Evolutionary conservation across 176 grass and related monocot genomes (phyloP).

Genomic region (Oryza rufipogon): DNA sequence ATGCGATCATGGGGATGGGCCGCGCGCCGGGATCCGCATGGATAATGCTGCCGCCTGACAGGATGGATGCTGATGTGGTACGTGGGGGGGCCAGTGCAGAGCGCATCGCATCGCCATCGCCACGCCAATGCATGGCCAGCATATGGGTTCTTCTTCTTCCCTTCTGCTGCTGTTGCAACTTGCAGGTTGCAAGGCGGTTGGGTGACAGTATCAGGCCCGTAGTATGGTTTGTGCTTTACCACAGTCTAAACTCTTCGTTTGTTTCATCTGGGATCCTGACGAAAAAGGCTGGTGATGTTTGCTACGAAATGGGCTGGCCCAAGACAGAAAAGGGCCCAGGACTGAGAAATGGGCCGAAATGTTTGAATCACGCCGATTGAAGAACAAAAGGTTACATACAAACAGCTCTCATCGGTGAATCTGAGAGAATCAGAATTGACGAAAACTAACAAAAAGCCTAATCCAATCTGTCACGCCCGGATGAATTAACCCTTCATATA

Average conservation of each 20-base stretch:
- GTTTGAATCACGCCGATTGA: background rate
- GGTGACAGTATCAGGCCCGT: background rate
- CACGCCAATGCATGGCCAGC: background rate
- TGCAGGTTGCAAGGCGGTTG: constrained; percentile 16
- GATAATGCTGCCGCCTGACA: constrained; percentile 12
- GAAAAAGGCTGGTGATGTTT: background rate
- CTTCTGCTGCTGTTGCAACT: background rate
- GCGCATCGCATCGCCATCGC: background rate
- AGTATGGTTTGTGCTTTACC: background rate
- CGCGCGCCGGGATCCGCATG: background rate
- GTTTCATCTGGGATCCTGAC: background rate
- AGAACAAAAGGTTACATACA: background rate
- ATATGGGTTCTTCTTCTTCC: background rate
- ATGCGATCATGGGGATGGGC: background rate
- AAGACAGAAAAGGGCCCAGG: background rate
- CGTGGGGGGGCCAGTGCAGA: background rate
- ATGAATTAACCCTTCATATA: constrained; percentile 50
- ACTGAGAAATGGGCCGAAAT: background rate
- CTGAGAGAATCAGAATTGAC: background rate
- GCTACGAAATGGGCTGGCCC: background rate
- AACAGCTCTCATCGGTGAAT: background rate
- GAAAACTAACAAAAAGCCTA: background rate
- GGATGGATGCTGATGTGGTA: constrained; percentile 4
- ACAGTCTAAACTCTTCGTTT: background rate
- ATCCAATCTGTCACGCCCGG: background rate